Conservation (phyloP, 768 basidiomycete species). For the Fistulinella prunicolor region DNA sequence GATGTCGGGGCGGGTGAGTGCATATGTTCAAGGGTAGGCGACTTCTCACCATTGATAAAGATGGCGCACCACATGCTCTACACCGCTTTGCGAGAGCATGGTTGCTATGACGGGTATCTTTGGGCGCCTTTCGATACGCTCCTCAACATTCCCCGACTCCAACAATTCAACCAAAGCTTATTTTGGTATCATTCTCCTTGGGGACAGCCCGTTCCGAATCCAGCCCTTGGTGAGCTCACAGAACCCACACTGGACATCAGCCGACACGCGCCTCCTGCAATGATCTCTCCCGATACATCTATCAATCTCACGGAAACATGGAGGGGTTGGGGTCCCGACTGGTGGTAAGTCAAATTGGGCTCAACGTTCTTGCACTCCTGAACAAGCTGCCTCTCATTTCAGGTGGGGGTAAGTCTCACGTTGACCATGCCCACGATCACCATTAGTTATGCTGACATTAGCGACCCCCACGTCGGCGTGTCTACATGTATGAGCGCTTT, state of each 20-base stretch:
- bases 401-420: slow-evolving; percentile 42
- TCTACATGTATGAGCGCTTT: slow-evolving; percentile 44
- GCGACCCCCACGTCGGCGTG: slow-evolving; percentile 45
- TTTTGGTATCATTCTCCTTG: slow-evolving; percentile 54
- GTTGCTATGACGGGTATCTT: slow-evolving; percentile 49
- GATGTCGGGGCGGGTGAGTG: slow-evolving; percentile 43
- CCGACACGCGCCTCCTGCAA: slow-evolving; percentile 39
- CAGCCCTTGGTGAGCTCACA: slow-evolving; percentile 22
- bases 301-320: slow-evolving; percentile 38
- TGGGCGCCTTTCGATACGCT: slow-evolving; percentile 53
- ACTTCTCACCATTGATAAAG: slow-evolving; percentile 13
- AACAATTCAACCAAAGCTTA: slow-evolving; percentile 42
- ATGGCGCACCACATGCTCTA: slow-evolving; percentile 56
- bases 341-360: slow-evolving; percentile 36
- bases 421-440: neutral
- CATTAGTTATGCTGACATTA: slow-evolving; percentile 1
- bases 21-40: neutral
- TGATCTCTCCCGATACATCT: slow-evolving; percentile 40
- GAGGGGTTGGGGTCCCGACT: slow-evolving; percentile 40
- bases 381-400: slow-evolving; percentile 2
- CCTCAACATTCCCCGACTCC: slow-evolving; percentile 47
- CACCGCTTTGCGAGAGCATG: slow-evolving; percentile 41
- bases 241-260: slow-evolving; percentile 17
- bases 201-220: slow-evolving; percentile 41
- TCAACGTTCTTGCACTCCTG: slow-evolving; percentile 3